These are phyloP conservation scores for Cyberlindnera amylophila DNA, from an alignment of 805 yeast species.

Conservation along the genomic window DNA sequence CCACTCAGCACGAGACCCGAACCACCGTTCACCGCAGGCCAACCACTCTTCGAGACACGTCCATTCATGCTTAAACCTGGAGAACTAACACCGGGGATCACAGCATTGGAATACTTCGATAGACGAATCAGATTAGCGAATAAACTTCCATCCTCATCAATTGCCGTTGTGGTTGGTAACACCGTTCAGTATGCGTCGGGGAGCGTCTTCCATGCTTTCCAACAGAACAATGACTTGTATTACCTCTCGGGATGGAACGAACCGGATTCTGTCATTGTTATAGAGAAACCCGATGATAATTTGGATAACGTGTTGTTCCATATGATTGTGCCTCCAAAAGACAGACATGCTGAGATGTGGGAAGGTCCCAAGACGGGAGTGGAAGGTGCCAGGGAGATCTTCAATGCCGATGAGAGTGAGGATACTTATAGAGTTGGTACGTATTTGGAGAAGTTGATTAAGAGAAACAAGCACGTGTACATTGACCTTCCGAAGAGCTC, in stretches of 20 bases:
- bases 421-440: constrained; percentile 41
- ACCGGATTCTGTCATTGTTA: constrained; percentile 68
- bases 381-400: constrained; percentile 73
- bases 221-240: constrained; percentile 84
- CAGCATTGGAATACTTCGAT: constrained; percentile 75
- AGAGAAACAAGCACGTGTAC: constrained; percentile 47
- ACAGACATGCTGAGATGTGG: constrained; percentile 81
- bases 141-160: constrained; percentile 55
- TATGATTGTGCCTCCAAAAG: constrained; percentile 82
- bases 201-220: constrained; percentile 86
- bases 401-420: constrained; percentile 79
- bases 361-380: constrained; percentile 91
- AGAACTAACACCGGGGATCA: constrained; percentile 82
- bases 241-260: constrained; percentile 92
- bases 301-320: constrained; percentile 59
- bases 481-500: constrained; percentile 42
- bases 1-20: constrained; percentile 15
- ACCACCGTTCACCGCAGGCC: constrained; percentile 57
- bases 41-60: constrained; percentile 82
- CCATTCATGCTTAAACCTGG: constrained; percentile 72
- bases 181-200: constrained; percentile 79
- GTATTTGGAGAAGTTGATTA: constrained; percentile 45
- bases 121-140: constrained; percentile 61
- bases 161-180: constrained; percentile 74
- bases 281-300: constrained; percentile 56